phyloP scores from a whole-genome alignment of 164 flowering plant genomes.

The Pachysandra terminalis region DNA sequence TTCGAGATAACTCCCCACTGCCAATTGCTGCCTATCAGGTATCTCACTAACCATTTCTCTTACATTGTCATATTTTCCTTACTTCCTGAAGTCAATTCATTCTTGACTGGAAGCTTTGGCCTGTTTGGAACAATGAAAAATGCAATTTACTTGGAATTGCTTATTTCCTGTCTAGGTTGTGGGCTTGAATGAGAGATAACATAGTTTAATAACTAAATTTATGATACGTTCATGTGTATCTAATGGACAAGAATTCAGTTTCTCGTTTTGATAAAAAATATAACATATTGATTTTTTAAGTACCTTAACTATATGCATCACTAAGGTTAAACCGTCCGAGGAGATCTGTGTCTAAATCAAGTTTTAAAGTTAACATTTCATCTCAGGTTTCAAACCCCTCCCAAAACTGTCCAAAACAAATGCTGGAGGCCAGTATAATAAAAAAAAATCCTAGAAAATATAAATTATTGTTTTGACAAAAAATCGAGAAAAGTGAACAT shows the following conservation, averaged over 20 bases:
- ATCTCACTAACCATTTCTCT: background rate
- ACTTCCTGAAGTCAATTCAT: background rate
- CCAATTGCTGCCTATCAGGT: constrained; percentile 99
- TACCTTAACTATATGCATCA: background rate
- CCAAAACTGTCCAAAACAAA: too few relatives aligned
- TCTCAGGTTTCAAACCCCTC: too few relatives aligned
- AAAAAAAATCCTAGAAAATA: too few relatives aligned
- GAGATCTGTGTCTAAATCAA: too few relatives aligned
- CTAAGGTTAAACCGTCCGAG: background rate
- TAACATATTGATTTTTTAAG: background rate
- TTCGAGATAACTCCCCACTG: constrained; percentile 70
- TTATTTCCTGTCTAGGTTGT: background rate
- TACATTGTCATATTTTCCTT: background rate
- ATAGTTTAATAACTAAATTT: background rate
- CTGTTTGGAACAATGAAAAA: background rate
- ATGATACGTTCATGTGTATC: background rate
- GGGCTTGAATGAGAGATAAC: background rate
- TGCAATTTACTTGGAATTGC: background rate
- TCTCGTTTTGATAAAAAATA: background rate
- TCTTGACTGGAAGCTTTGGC: background rate
- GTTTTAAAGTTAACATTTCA: too few relatives aligned
- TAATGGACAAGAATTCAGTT: background rate
- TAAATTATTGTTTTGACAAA: too few relatives aligned
- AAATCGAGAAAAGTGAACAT: too few relatives aligned
- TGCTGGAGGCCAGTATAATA: too few relatives aligned